Conservation (phyloP, 2,329 filamentous ascomycete species). For the Macrophomina tecta region DNA sequence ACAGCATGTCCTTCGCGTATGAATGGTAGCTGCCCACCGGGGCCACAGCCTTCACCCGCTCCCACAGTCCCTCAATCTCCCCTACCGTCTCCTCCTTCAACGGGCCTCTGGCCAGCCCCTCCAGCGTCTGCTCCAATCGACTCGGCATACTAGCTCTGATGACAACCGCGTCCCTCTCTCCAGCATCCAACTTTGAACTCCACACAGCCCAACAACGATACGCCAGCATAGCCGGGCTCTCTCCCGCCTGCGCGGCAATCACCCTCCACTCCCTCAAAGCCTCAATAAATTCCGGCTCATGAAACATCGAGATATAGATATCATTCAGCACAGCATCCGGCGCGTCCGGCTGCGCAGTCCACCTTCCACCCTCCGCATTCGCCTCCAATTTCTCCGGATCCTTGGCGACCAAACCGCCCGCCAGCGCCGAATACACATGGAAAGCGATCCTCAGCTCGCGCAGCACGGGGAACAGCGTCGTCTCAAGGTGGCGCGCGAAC, state of each 20-base stretch:
- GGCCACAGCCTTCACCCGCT: slow-evolving; percentile 51
- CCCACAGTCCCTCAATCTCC: slow-evolving; percentile 79
- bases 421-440: slow-evolving; percentile 47
- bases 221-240: slow-evolving; percentile 48
- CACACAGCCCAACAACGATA: slow-evolving; percentile 56
- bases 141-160: slow-evolving; percentile 63
- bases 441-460: slow-evolving; percentile 52
- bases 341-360: slow-evolving; percentile 46
- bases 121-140: slow-evolving; percentile 63
- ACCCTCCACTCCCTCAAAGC: slow-evolving; percentile 49
- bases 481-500: slow-evolving; percentile 51
- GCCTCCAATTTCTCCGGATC: slow-evolving; percentile 44
- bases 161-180: slow-evolving; percentile 63
- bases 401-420: slow-evolving; percentile 48
- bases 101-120: slow-evolving; percentile 69
- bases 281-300: slow-evolving; percentile 50
- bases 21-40: slow-evolving; percentile 36
- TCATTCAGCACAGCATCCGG: slow-evolving; percentile 43
- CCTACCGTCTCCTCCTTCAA: slow-evolving; percentile 77
- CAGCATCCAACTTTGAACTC: slow-evolving; percentile 59
- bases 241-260: slow-evolving; percentile 45
- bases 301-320: no score
- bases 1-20: neutral
- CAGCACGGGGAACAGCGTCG: slow-evolving; percentile 50
- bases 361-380: slow-evolving; percentile 43